Percentiles rank a stretch among this genome's conserved stretches.
Evolutionary conservation across 148 eudicot genomes (phyloP).

Genomic region (Drosera capensis): DNA sequence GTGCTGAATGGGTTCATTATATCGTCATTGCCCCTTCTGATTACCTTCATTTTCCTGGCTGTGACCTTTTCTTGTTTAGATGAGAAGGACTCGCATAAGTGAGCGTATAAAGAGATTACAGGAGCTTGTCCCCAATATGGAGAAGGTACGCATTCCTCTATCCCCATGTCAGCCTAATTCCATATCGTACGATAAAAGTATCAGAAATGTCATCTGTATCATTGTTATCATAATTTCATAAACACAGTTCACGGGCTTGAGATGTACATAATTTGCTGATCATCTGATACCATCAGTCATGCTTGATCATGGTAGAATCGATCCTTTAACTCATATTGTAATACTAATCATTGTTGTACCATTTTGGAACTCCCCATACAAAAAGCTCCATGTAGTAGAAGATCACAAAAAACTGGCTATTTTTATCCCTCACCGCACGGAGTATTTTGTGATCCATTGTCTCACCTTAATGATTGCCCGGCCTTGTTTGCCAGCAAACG

Average conservation of each 20-base stretch:
- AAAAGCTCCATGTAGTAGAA: background rate
- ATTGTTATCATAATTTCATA: too few relatives aligned
- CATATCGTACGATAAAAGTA: too few relatives aligned
- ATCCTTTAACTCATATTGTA: too few relatives aligned
- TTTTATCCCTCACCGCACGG: background rate
- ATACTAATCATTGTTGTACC: too few relatives aligned
- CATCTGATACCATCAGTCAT: too few relatives aligned
- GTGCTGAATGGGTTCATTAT: background rate
- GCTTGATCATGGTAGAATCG: too few relatives aligned
- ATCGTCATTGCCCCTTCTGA: background rate
- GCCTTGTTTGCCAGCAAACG: conserved; percentile 5
- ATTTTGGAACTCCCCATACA: too few relatives aligned
- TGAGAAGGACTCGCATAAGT: conserved; percentile 73
- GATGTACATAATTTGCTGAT: too few relatives aligned
- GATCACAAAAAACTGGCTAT: background rate
- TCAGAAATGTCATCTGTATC: too few relatives aligned
- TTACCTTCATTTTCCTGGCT: background rate
- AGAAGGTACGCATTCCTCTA: conserved; percentile 38
- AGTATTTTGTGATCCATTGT: background rate
- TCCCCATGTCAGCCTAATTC: too few relatives aligned
- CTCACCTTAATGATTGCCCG: too few relatives aligned
- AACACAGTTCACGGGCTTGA: too few relatives aligned
- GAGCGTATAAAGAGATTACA: conserved; percentile 85
- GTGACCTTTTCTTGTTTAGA: conserved; percentile 20
- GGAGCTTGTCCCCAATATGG: conserved; percentile 93